A percentile compares a stretch with the other conserved stretches of the same genome.
These are phyloP conservation scores for Blakeslea trispora DNA, from an alignment of 371 early-diverging fungal genomes.

Conservation along the genomic window DNA sequence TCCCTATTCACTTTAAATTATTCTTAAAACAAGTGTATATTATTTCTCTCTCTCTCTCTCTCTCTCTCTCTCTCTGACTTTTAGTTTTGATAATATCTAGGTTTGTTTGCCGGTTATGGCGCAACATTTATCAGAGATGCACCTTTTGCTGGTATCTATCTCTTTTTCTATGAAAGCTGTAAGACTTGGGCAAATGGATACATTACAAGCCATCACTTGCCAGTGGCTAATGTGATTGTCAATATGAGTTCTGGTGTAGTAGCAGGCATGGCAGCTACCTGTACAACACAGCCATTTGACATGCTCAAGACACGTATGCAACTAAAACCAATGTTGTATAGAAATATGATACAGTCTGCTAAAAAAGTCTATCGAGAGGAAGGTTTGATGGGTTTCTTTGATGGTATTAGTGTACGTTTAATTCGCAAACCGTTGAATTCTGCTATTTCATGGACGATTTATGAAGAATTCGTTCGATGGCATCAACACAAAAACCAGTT, in stretches of 20 bases:
- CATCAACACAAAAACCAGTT: conserved; percentile 20
- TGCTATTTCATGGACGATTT: conserved; percentile 93
- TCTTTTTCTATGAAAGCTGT: conserved; percentile 86
- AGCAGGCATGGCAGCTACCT: conserved; percentile 78
- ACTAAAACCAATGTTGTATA: conserved; percentile 75
- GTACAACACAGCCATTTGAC: conserved; percentile 93
- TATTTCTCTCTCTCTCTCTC: no score
- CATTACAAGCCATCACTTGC: conserved; percentile 14
- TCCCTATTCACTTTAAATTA: not conserved
- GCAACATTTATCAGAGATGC: conserved; percentile 94
- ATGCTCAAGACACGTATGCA: conserved; percentile 94
- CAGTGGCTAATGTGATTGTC: conserved; percentile 41
- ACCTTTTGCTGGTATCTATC: conserved; percentile 94
- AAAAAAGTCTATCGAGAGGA: conserved; percentile 65
- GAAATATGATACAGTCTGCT: conserved; percentile 62
- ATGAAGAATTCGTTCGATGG: conserved; percentile 78
- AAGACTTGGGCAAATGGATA: conserved; percentile 55
- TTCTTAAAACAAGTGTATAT: not conserved
- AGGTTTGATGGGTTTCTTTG: conserved; percentile 77
- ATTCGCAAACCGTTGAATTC: conserved; percentile 87
- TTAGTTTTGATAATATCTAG: no score
- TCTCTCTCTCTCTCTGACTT: no score
- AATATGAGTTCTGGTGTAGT: conserved; percentile 58
- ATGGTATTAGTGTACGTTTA: conserved; percentile 84
- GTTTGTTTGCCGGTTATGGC: conserved; percentile 88